A percentile compares a stretch with the other conserved stretches of the same genome.
Conservation (phyloP, 305 asterid genomes). For the Rubia tinctorum region DNA sequence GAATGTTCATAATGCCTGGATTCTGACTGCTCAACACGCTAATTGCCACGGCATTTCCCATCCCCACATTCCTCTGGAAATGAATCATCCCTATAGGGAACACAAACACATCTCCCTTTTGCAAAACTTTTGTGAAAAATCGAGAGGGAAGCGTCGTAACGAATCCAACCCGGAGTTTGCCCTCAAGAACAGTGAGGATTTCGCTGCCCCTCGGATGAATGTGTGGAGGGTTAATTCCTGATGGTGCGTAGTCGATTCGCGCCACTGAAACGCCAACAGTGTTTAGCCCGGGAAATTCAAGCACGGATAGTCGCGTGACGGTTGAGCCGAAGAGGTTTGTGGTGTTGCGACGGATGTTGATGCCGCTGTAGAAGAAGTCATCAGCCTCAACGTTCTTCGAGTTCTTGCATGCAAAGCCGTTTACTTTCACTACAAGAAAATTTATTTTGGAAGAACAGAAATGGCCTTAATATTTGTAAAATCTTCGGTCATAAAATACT, state of each 20-base stretch:
- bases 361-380: constrained; percentile 20
- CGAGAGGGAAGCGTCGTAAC: constrained; percentile 17
- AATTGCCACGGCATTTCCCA: neutral
- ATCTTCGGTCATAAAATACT: too few species aligned
- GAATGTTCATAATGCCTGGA: constrained; percentile 40
- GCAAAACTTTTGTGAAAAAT: constrained; percentile 16
- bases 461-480: too few species aligned
- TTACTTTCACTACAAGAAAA: constrained; percentile 4
- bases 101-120: neutral
- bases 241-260: neutral
- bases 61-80: constrained; percentile 37
- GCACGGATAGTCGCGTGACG: constrained; percentile 1
- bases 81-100: constrained; percentile 27
- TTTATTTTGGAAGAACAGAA: too few species aligned
- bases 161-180: constrained; percentile 32
- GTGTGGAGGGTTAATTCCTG: constrained; percentile 12
- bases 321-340: neutral
- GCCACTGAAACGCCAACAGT: constrained; percentile 2
- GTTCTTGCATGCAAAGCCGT: constrained; percentile 15
- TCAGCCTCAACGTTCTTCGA: constrained; percentile 12
- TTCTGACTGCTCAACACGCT: constrained; percentile 6
- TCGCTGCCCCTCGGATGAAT: constrained; percentile 9
- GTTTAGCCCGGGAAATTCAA: constrained; percentile 11
- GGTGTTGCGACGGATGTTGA: constrained; percentile 12
- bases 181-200: constrained; percentile 25